phyloP scores from a whole-genome alignment of 179 eudicot species.

The Beta corolliflora region DNA sequence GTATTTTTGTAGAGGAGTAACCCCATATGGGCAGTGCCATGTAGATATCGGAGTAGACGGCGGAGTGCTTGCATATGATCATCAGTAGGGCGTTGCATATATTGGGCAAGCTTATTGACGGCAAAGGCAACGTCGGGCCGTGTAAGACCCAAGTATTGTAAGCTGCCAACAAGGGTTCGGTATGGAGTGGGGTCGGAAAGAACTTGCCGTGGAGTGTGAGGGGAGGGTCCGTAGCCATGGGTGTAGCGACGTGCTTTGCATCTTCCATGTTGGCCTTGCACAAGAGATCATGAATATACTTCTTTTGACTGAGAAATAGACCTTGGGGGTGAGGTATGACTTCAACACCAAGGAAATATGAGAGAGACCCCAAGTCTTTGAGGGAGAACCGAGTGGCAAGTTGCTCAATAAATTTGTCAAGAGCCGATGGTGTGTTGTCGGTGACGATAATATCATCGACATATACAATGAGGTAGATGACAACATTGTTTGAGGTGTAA shows the following conservation, averaged over 20 bases:
- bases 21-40: too few species aligned
- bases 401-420: neutral
- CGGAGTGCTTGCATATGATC: too few species aligned
- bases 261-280: neutral
- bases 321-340: neutral
- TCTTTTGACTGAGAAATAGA: neutral
- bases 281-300: neutral
- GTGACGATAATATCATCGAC: too few species aligned
- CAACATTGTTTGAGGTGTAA: too few species aligned
- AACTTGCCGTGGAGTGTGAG: neutral
- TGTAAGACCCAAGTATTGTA: too few species aligned
- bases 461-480: too few species aligned
- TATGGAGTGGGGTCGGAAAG: neutral
- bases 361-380: too few species aligned
- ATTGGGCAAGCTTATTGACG: conserved; percentile 14
- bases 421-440: too few species aligned
- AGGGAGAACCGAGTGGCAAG: neutral
- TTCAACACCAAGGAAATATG: too few species aligned
- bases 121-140: conserved; percentile 14
- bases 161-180: neutral
- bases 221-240: neutral
- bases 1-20: too few species aligned
- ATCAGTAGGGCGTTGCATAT: neutral
- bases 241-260: neutral
- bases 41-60: too few species aligned